These are phyloP conservation scores for Actinomortierella wolfii DNA, from an alignment of 371 early-diverging fungal species.

Conservation along the genomic window DNA sequence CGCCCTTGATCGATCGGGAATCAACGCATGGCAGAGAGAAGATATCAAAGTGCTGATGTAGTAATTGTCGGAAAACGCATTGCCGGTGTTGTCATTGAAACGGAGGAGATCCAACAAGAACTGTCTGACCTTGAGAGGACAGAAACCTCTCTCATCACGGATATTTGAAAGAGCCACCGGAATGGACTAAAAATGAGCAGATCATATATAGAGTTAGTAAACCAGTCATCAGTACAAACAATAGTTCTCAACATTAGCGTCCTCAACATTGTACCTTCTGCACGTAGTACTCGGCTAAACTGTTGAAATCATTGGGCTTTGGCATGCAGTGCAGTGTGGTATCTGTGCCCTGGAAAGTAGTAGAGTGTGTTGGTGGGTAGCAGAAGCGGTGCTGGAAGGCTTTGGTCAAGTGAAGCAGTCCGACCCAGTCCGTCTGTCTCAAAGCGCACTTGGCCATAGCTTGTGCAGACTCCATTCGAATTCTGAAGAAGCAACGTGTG, in stretches of 20 bases:
- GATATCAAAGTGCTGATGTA: slow-evolving; percentile 76
- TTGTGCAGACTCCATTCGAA: slow-evolving; percentile 91
- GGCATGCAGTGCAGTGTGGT: slow-evolving; percentile 68
- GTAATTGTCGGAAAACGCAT: slow-evolving; percentile 84
- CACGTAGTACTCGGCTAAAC: slow-evolving; percentile 85
- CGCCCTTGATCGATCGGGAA: slow-evolving; percentile 47
- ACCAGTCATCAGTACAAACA: no score
- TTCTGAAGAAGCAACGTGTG: slow-evolving; percentile 86
- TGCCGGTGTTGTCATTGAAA: slow-evolving; percentile 92
- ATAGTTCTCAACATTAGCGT: neutral
- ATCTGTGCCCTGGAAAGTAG: slow-evolving; percentile 24
- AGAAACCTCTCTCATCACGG: slow-evolving; percentile 66
- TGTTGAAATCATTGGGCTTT: slow-evolving; percentile 85
- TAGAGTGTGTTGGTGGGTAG: slow-evolving; percentile 44
- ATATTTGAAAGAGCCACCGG: slow-evolving; percentile 75
- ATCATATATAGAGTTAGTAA: neutral
- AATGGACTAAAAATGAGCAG: slow-evolving; percentile 53
- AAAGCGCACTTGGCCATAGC: slow-evolving; percentile 81
- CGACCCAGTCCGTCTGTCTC: slow-evolving; percentile 65
- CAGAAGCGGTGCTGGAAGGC: slow-evolving; percentile 82
- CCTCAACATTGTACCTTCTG: slow-evolving; percentile 61
- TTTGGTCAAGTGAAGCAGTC: slow-evolving; percentile 75
- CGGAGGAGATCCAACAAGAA: slow-evolving; percentile 77
- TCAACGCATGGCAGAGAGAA: slow-evolving; percentile 72
- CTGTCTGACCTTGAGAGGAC: slow-evolving; percentile 68